Base-by-base conservation (phyloP, 179 eudicot genomes). In the Gypsophila paniculata region DNA sequence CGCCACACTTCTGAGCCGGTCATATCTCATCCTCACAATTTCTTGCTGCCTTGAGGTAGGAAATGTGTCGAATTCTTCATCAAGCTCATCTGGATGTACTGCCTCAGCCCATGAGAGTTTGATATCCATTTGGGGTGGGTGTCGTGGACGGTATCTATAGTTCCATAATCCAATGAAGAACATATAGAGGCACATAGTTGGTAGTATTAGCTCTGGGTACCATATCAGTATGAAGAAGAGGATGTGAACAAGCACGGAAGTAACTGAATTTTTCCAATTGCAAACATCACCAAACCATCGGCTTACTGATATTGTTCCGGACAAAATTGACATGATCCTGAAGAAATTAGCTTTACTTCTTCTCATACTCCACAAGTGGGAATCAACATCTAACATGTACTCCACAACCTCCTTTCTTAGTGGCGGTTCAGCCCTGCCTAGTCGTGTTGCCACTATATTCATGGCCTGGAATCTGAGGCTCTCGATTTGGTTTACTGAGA, bases 81-180 rank as follows among this genome's bases (percentile, higher is more conserved):
- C 83, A 29, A 80, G 72, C 53, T 80, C 83, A 73, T 80, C 83
- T 13, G 83, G 83, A 68, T 80, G 80, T 57, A 80, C 75, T 49
- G 80, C 83, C 67, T 80, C 83, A 22, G 80, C 83, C 83, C 83
- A 80, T 61, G 83, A 80, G 62, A 80, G 80, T 65, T 80, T 80
- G 46, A 73, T 77, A 64, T 80, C 80, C 83, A 80, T 80, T 76
- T 80, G 75, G 68, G 83, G 83, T 70, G 83, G 83, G 77, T 65
- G 21, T 14, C 83, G 74, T 63, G 83, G 80, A 70, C 83, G 83
- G 59, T 55, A 80, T 77, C 83, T 76, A 6, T 72, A 80, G 72
- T 80, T 80, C 83, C 83, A 80, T 59, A 80, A 61, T 17, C 83
- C 83, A 51, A 80, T 76, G 59, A 80, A 80, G 53, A 80, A 80